These are phyloP conservation scores for Chernovozyma sophiae-reginae DNA, from an alignment of 1,139 yeast species.

Conservation along the genomic window DNA sequence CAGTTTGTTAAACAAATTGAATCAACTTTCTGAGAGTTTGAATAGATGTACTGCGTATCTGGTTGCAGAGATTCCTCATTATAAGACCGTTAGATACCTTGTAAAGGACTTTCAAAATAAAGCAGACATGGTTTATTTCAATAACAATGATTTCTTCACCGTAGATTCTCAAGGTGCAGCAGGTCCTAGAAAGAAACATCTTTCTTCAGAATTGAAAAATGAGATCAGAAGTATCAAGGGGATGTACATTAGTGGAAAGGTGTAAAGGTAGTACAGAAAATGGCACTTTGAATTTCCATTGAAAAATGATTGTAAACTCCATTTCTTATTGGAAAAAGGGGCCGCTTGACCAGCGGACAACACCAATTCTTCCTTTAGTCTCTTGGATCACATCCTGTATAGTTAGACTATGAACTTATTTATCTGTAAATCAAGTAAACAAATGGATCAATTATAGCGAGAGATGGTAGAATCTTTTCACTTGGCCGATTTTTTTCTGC, in stretches of 20 bases:
- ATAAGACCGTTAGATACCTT: slow-evolving; percentile 23
- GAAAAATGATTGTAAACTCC: too few species aligned
- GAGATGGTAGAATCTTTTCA: too few species aligned
- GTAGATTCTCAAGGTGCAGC: slow-evolving; percentile 8
- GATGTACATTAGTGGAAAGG: slow-evolving; percentile 42
- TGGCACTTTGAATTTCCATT: too few species aligned
- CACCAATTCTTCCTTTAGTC: too few species aligned
- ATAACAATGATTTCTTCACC: slow-evolving; percentile 25
- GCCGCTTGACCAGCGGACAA: too few species aligned
- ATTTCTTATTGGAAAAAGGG: too few species aligned
- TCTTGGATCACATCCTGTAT: too few species aligned
- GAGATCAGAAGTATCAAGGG: slow-evolving; percentile 45
- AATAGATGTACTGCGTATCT: slow-evolving; percentile 27
- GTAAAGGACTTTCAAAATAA: slow-evolving; percentile 37
- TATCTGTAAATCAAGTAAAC: too few species aligned
- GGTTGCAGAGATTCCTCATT: slow-evolving; percentile 33
- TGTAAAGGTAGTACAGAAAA: too few species aligned
- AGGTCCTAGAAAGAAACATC: slow-evolving; percentile 21
- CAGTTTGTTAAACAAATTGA: slow-evolving; percentile 21
- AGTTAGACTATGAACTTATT: too few species aligned
- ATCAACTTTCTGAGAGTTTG: slow-evolving; percentile 20
- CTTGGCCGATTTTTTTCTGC: too few species aligned
- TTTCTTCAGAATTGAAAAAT: slow-evolving; percentile 34
- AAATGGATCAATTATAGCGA: too few species aligned
- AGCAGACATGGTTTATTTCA: slow-evolving; percentile 34